phyloP scores from a whole-genome alignment of 345 rosid genomes.

The Eucalyptus pumila region DNA sequence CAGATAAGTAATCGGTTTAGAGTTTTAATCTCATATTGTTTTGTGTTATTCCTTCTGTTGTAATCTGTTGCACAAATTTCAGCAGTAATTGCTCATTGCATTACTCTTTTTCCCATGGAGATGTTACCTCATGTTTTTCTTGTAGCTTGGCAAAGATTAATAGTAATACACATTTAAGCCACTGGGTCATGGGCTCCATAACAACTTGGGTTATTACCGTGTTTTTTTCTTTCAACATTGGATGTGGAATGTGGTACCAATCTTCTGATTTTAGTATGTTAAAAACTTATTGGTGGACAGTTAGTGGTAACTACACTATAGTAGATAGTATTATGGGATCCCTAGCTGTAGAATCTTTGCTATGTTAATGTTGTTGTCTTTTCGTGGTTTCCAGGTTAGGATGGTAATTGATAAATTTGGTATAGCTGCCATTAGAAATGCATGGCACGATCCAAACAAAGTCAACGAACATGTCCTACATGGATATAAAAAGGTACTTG shows the following conservation, averaged over 20 bases:
- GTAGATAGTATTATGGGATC: not conserved
- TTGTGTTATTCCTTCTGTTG: not conserved
- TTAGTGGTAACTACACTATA: not conserved
- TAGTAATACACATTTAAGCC: not conserved
- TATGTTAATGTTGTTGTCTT: not conserved
- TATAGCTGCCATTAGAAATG: constrained; percentile 44
- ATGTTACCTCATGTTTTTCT: not conserved
- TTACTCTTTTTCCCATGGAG: not conserved
- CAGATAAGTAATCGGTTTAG: not conserved
- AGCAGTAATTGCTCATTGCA: not conserved
- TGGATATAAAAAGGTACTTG: constrained; percentile 75
- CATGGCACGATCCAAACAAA: constrained; percentile 62
- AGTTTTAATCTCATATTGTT: not conserved
- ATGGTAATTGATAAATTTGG: constrained; percentile 63
- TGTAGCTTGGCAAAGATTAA: not conserved
- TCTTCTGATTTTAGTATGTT: not conserved
- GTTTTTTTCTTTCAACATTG: not conserved
- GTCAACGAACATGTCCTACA: constrained; percentile 36
- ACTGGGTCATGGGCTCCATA: not conserved
- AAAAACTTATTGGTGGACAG: not conserved
- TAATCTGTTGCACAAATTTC: not conserved
- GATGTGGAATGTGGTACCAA: not conserved
- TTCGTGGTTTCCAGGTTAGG: constrained; percentile 36
- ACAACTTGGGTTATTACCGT: not conserved
- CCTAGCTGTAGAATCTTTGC: not conserved